These are phyloP conservation scores for Annulohypoxylon moriforme DNA, from an alignment of 495 filamentous ascomycete species.

Conservation along the genomic window DNA sequence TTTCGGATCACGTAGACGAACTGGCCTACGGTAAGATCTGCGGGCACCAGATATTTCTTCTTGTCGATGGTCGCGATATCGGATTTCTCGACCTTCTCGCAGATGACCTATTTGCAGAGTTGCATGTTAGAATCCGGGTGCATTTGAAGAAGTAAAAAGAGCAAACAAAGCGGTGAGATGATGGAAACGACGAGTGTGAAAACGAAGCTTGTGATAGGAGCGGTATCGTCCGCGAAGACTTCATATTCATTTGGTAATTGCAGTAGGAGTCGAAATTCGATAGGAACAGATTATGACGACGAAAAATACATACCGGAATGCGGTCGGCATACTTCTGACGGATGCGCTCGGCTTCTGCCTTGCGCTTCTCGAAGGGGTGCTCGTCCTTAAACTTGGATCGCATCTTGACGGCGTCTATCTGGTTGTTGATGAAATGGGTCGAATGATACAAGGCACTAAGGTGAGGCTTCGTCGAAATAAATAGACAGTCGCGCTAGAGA, in stretches of 20 bases:
- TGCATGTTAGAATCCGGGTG: slow-evolving; percentile 6
- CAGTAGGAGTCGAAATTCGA: neutral
- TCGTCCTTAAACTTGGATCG: slow-evolving; percentile 99
- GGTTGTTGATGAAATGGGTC: slow-evolving; percentile 19
- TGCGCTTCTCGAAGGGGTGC: slow-evolving; percentile 99
- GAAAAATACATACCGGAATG: slow-evolving; percentile 82
- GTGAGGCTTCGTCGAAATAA: neutral
- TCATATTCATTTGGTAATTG: neutral
- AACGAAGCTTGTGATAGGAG: neutral
- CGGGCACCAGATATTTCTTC: slow-evolving; percentile 99
- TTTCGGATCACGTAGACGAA: slow-evolving; percentile 99
- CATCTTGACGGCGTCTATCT: slow-evolving; percentile 68
- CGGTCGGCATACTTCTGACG: slow-evolving; percentile 99
- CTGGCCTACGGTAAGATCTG: slow-evolving; percentile 98
- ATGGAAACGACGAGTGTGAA: neutral
- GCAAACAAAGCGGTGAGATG: slow-evolving; percentile 32
- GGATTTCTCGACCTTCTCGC: slow-evolving; percentile 98
- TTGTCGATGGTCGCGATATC: slow-evolving; percentile 99
- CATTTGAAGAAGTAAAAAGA: neutral
- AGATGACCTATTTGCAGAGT: slow-evolving; percentile 80
- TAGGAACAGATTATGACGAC: slow-evolving; percentile 22
- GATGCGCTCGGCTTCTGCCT: slow-evolving; percentile 98
- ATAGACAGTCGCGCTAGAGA: neutral
- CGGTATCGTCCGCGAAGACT: neutral
- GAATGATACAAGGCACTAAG: neutral